Percentiles rank a stretch among this genome's conserved stretches.
phyloP scores from a whole-genome alignment of 352 stramenopile genomes.

The Phytophthora hibernalis region DNA sequence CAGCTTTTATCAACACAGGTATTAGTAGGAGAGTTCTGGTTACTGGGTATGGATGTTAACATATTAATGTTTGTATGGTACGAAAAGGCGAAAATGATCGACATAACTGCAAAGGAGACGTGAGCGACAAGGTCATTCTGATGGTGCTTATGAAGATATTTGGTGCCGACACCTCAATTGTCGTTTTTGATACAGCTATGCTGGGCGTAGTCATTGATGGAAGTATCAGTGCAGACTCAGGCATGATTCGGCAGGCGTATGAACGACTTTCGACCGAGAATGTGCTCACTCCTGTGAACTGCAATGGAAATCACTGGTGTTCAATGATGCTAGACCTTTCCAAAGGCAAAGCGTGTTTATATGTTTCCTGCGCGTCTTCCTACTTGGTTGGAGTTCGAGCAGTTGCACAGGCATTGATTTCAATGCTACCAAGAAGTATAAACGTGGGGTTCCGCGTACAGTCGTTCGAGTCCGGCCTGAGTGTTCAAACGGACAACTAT shows the following conservation, averaged over 20 bases:
- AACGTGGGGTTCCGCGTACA: neutral
- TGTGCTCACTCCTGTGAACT: slow-evolving; percentile 17
- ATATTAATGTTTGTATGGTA: too few relatives aligned
- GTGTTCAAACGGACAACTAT: neutral
- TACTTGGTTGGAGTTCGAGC: slow-evolving; percentile 3
- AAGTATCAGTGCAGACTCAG: neutral
- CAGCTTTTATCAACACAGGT: too few relatives aligned
- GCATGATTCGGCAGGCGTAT: neutral
- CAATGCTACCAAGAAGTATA: slow-evolving; percentile 3
- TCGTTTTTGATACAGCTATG: too few relatives aligned
- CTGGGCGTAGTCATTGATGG: too few relatives aligned
- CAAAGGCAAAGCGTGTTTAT: neutral
- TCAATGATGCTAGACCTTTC: slow-evolving; percentile 13
- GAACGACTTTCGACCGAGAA: neutral
- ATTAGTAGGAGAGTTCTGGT: too few relatives aligned
- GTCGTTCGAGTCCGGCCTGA: neutral
- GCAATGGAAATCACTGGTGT: slow-evolving; percentile 24
- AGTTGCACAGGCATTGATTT: neutral
- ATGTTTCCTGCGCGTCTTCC: slow-evolving; percentile 10
- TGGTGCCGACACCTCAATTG: too few relatives aligned
- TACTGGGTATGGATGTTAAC: too few relatives aligned
- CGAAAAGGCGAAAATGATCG: neutral
- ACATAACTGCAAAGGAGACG: neutral
- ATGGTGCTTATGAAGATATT: neutral
- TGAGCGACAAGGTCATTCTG: neutral